Evolutionary conservation across 2,329 filamentous ascomycete species (phyloP).

Genomic region (Pyrenophora teres): DNA sequence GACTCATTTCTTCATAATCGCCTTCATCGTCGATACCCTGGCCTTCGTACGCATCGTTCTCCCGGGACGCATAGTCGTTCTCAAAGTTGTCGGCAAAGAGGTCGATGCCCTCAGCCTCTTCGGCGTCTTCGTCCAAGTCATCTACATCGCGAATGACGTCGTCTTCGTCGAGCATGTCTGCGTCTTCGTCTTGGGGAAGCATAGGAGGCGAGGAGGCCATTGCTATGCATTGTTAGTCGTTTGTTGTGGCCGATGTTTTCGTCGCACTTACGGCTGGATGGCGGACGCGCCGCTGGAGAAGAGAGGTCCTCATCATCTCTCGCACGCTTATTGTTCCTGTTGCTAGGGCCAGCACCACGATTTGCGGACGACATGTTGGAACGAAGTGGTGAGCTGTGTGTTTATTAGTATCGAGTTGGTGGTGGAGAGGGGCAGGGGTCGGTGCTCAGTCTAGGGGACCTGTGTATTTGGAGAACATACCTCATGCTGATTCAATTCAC

Average conservation of each 20-base stretch:
- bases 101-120: constrained; percentile 72
- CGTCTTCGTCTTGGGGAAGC: constrained; percentile 70
- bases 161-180: constrained; percentile 71
- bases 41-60: constrained; percentile 67
- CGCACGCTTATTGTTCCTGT: constrained; percentile 67
- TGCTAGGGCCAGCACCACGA: constrained; percentile 63
- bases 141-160: constrained; percentile 69
- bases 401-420: constrained; percentile 24
- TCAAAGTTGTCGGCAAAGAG: constrained; percentile 73
- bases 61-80: constrained; percentile 60
- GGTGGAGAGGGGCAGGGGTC: constrained; percentile 25
- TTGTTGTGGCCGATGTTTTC: constrained; percentile 4
- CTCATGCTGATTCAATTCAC: constrained; percentile 26
- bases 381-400: constrained; percentile 76
- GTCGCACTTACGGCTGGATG: constrained; percentile 64
- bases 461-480: constrained; percentile 13
- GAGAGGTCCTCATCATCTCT: constrained; percentile 66
- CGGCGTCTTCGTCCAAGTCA: constrained; percentile 69
- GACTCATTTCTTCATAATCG: constrained; percentile 72
- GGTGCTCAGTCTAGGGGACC: constrained; percentile 9
- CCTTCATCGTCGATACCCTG: constrained; percentile 81
- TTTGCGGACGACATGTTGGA: constrained; percentile 83
- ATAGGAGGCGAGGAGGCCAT: constrained; percentile 65
- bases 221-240: constrained; percentile 48
- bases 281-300: constrained; percentile 62